These are phyloP conservation scores for Eucalyptus sp. DNA, from an alignment of 345 rosid genomes.

Conservation along the genomic window DNA sequence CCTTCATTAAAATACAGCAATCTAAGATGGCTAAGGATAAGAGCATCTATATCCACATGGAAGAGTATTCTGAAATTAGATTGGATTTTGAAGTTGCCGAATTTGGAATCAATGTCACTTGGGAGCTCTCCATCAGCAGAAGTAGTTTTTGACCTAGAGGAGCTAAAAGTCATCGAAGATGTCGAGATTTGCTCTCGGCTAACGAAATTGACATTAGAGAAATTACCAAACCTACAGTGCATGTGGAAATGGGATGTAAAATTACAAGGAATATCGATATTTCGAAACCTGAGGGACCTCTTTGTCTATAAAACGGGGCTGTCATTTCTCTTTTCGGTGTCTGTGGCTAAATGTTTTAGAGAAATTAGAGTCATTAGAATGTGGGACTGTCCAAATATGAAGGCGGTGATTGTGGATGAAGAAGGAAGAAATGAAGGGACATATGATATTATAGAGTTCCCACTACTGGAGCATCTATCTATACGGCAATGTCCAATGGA, in stretches of 20 bases:
- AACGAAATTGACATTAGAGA: accelerated
- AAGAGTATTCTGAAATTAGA: not conserved
- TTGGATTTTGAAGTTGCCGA: not conserved
- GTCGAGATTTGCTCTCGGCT: too few species aligned
- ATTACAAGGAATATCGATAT: too few species aligned
- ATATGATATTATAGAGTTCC: too few species aligned
- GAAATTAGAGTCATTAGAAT: too few species aligned
- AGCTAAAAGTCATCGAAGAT: accelerated
- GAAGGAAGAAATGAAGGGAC: too few species aligned
- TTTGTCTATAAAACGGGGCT: accelerated
- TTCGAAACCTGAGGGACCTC: accelerated
- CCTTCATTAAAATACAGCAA: not conserved
- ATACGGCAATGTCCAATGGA: accelerated
- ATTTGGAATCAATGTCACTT: not conserved
- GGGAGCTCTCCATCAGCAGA: accelerated
- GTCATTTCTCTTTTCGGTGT: too few species aligned
- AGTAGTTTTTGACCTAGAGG: too few species aligned
- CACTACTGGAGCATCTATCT: accelerated
- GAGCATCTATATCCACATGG: accelerated
- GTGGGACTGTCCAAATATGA: too few species aligned
- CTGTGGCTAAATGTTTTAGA: too few species aligned
- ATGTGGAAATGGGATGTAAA: too few species aligned
- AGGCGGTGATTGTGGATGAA: too few species aligned
- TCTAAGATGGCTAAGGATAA: accelerated
- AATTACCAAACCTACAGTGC: too few species aligned